Percentiles rank a stretch among this genome's conserved stretches.
phyloP scores from a whole-genome alignment of 2,329 filamentous ascomycete genomes.

The Phialophora tarda region DNA sequence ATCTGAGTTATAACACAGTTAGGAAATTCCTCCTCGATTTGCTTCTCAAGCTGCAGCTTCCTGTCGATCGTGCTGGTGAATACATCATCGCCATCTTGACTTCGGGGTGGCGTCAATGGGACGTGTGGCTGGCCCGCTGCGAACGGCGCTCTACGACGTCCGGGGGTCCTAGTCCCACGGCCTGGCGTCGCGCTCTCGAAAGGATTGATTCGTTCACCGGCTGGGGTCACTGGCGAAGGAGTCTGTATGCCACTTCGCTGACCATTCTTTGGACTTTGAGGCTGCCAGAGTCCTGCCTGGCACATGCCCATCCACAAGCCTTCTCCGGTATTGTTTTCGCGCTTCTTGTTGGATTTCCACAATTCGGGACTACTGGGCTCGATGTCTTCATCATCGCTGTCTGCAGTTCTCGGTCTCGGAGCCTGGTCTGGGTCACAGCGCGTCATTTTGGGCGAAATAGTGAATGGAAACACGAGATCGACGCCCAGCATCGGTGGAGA shows the following conservation, averaged over 20 bases:
- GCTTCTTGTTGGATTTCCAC: constrained; percentile 41
- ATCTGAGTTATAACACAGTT: constrained; percentile 91
- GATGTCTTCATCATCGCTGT: constrained; percentile 57
- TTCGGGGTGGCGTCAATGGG: constrained; percentile 53
- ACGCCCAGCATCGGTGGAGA: constrained; percentile 86
- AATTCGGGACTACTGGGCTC: constrained; percentile 52
- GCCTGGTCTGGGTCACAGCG: constrained; percentile 79
- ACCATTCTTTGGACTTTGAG: constrained; percentile 36
- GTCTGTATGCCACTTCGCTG: constrained; percentile 46
- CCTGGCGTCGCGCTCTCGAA: constrained; percentile 32
- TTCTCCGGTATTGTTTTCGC: constrained; percentile 21
- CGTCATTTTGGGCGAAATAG: constrained; percentile 80
- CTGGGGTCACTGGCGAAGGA: constrained; percentile 48
- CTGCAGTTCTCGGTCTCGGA: constrained; percentile 58
- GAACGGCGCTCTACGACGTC: constrained; percentile 34
- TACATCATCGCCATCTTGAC: constrained; percentile 54
- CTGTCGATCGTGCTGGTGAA: constrained; percentile 41
- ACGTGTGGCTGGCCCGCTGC: constrained; percentile 26
- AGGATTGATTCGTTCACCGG: constrained; percentile 44
- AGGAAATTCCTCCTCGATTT: constrained; percentile 70
- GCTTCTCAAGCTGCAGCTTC: constrained; percentile 49
- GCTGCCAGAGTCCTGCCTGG: constrained; percentile 39
- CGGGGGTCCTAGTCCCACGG: constrained; percentile 39
- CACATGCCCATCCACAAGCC: constrained; percentile 44
- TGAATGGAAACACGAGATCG: constrained; percentile 80